Evolutionary conservation across 495 filamentous ascomycete genomes (phyloP).

Genomic region (Aspergillus avenaceus): DNA sequence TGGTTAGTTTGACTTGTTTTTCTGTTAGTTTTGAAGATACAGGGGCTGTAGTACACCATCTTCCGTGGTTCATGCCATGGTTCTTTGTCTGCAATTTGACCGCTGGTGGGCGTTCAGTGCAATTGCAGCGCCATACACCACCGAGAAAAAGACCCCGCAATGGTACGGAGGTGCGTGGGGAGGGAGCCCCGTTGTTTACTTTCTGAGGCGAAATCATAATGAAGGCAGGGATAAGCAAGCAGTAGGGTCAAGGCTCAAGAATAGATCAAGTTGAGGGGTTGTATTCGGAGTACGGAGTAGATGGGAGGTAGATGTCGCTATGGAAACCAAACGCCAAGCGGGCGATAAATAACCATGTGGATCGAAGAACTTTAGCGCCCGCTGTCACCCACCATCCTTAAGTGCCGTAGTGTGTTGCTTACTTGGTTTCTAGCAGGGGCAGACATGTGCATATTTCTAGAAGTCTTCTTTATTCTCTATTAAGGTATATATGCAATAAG

Average conservation of each 20-base stretch:
- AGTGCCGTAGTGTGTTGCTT: not conserved
- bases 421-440: not conserved
- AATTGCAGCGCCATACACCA: constrained; percentile 62
- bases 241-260: not conserved
- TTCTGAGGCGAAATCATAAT: constrained; percentile 24
- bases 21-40: no score
- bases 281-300: not conserved
- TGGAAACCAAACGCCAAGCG: not conserved
- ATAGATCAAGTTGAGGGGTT: not conserved
- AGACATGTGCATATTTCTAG: not conserved
- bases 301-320: constrained; percentile 2
- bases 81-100: constrained; percentile 60
- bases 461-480: not conserved
- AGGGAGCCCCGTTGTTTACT: constrained; percentile 3
- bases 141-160: constrained; percentile 53
- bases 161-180: constrained; percentile 29
- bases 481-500: not conserved
- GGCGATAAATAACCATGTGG: not conserved
- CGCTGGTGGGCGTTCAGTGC: constrained; percentile 58
- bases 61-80: constrained; percentile 59
- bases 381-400: not conserved
- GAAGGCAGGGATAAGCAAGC: not conserved
- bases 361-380: not conserved
- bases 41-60: constrained; percentile 42
- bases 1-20: not conserved